Percentiles rank a stretch among this genome's conserved stretches.
Evolutionary conservation across 2,329 filamentous ascomycete genomes (phyloP).

Genomic region (Verticillium klebahnii): DNA sequence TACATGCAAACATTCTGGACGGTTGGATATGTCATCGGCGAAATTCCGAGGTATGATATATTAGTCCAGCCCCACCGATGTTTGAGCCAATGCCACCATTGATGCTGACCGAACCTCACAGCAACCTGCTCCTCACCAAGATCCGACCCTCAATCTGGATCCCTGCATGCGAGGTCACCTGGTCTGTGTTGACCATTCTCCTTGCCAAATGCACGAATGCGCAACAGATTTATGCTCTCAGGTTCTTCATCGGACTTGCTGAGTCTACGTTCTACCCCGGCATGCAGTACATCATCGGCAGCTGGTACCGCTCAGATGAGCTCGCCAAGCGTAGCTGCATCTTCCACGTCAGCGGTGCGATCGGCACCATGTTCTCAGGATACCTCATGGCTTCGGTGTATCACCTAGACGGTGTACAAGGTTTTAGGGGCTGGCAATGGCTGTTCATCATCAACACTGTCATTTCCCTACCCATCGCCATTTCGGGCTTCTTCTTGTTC

Average conservation of each 20-base stretch:
- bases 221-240: slow-evolving; percentile 18
- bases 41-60: slow-evolving; percentile 14
- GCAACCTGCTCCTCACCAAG: slow-evolving; percentile 27
- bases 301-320: slow-evolving; percentile 23
- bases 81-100: no score
- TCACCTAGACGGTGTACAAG: slow-evolving; percentile 25
- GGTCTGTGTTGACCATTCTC: slow-evolving; percentile 27
- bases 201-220: slow-evolving; percentile 30
- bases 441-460: slow-evolving; percentile 55
- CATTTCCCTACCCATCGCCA: slow-evolving; percentile 50
- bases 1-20: slow-evolving; percentile 22
- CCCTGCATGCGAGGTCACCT: slow-evolving; percentile 22
- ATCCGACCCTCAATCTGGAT: slow-evolving; percentile 24
- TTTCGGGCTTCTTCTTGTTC: slow-evolving; percentile 44
- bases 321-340: slow-evolving; percentile 23
- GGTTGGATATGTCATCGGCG: slow-evolving; percentile 20
- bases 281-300: slow-evolving; percentile 20
- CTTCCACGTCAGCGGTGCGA: slow-evolving; percentile 17
- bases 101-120: slow-evolving; percentile 12
- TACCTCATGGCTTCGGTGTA: slow-evolving; percentile 32
- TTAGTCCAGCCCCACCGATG: neutral
- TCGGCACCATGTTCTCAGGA: slow-evolving; percentile 22
- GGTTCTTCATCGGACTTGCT: slow-evolving; percentile 25
- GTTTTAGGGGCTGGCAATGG: slow-evolving; percentile 48
- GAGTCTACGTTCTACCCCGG: slow-evolving; percentile 20